Conservation (phyloP, 306 rosid genomes). For the Lathyrus aphaca region DNA sequence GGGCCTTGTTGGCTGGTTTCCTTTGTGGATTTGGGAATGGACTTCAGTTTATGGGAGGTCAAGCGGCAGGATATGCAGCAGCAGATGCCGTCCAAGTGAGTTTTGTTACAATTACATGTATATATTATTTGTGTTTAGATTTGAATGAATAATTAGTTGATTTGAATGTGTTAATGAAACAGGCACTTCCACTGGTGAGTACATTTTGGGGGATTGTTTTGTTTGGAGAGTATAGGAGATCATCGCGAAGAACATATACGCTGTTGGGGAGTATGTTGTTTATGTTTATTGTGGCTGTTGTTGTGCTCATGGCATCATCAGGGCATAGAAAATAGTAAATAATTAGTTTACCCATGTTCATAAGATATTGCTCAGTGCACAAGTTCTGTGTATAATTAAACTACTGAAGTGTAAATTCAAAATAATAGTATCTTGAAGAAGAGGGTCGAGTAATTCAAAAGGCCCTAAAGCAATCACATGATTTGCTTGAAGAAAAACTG, state of each 20-base stretch:
- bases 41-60: conserved; percentile 96
- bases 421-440: too few relatives aligned
- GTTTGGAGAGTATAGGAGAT: conserved; percentile 88
- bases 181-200: conserved; percentile 98
- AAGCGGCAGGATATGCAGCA: conserved; percentile 99
- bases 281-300: conserved; percentile 85
- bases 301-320: conserved; percentile 76
- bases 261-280: conserved; percentile 71
- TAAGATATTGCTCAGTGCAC: not conserved
- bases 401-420: too few relatives aligned
- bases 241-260: conserved; percentile 67
- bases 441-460: too few relatives aligned
- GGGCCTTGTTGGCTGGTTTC: conserved; percentile 91
- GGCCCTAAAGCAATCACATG: too few relatives aligned
- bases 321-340: conserved; percentile 60
- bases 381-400: not conserved
- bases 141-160: conserved; percentile 16
- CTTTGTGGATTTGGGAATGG: conserved; percentile 96
- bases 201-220: conserved; percentile 84
- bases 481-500: too few relatives aligned
- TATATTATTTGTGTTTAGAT: not conserved
- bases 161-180: conserved; percentile 37
- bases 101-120: conserved; percentile 20
- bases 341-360: not conserved
- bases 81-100: conserved; percentile 97